Percentiles rank a stretch among this genome's conserved stretches.
Evolutionary conservation across 2,329 filamentous ascomycete species (phyloP).

Genomic region (Claviceps arundinis): DNA sequence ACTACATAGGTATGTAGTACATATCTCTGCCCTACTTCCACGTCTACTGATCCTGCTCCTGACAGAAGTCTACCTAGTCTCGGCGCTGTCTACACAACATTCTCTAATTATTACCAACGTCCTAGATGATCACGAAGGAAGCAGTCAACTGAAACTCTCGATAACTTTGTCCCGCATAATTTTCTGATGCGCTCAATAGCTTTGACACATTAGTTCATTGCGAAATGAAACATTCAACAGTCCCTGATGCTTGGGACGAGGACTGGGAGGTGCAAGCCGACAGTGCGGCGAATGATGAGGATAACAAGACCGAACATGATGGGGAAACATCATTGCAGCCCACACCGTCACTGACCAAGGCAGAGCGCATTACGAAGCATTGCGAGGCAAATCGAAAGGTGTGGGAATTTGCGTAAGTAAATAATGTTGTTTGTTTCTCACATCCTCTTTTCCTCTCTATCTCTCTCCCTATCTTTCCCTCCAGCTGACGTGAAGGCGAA

Average conservation of each 20-base stretch:
- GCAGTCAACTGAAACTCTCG: background rate
- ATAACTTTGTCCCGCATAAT: background rate
- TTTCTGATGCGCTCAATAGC: background rate
- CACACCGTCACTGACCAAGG: slow-evolving; percentile 44
- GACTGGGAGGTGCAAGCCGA: slow-evolving; percentile 79
- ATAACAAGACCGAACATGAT: slow-evolving; percentile 19
- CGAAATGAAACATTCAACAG: slow-evolving; percentile 32
- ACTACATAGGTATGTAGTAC: too few species aligned
- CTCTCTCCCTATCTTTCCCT: background rate
- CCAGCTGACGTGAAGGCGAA: background rate
- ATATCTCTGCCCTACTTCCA: too few species aligned
- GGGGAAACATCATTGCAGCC: slow-evolving; percentile 2
- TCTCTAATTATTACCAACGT: too few species aligned
- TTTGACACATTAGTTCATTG: background rate
- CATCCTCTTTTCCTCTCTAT: background rate
- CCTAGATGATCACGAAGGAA: background rate
- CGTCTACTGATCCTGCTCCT: too few species aligned
- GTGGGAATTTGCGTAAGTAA: slow-evolving; percentile 72
- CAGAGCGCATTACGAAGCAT: slow-evolving; percentile 68
- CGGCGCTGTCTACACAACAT: too few species aligned
- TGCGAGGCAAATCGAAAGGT: slow-evolving; percentile 71
- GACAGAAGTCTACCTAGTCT: too few species aligned
- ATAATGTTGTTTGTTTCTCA: slow-evolving; percentile 5
- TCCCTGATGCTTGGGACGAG: slow-evolving; percentile 77
- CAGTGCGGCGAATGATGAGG: slow-evolving; percentile 25